These are phyloP conservation scores for Fusarium guadeloupense DNA, from an alignment of 2,329 filamentous ascomycete species.

Conservation along the genomic window DNA sequence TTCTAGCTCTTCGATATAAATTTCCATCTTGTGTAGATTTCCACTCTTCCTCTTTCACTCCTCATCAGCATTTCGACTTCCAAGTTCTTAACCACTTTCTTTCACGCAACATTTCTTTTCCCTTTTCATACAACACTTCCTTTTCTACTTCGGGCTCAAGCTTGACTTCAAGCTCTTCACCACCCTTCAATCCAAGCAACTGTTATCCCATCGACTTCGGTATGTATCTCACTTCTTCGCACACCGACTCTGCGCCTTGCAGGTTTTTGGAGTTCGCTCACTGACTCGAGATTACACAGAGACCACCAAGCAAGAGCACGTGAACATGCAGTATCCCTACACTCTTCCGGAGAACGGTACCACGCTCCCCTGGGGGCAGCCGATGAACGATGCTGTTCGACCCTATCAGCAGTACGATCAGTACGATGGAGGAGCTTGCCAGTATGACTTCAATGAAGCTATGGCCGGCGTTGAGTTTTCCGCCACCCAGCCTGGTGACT, in stretches of 20 bases:
- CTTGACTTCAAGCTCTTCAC: not conserved
- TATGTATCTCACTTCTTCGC: not conserved
- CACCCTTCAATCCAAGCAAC: too few species aligned
- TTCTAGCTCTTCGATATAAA: constrained; percentile 5
- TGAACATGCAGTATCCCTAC: too few species aligned
- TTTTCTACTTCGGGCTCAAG: not conserved
- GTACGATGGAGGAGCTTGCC: too few species aligned
- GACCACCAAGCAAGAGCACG: not conserved
- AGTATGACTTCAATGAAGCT: too few species aligned
- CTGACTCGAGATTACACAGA: not conserved
- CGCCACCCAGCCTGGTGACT: too few species aligned
- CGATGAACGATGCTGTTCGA: too few species aligned
- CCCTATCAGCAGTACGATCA: too few species aligned
- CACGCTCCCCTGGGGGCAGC: too few species aligned
- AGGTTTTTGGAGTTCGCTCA: not conserved
- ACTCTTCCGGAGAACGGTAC: too few species aligned
- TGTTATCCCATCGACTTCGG: not conserved
- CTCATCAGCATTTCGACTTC: not conserved
- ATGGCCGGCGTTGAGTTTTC: too few species aligned
- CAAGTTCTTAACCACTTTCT: not conserved
- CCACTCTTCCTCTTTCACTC: not conserved
- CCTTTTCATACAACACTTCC: not conserved
- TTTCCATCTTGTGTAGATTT: not conserved
- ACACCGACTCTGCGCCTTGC: not conserved
- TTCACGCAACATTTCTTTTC: not conserved